phyloP scores from a whole-genome alignment of 2,329 filamentous ascomycete genomes.

The Talaromyces sp. region DNA sequence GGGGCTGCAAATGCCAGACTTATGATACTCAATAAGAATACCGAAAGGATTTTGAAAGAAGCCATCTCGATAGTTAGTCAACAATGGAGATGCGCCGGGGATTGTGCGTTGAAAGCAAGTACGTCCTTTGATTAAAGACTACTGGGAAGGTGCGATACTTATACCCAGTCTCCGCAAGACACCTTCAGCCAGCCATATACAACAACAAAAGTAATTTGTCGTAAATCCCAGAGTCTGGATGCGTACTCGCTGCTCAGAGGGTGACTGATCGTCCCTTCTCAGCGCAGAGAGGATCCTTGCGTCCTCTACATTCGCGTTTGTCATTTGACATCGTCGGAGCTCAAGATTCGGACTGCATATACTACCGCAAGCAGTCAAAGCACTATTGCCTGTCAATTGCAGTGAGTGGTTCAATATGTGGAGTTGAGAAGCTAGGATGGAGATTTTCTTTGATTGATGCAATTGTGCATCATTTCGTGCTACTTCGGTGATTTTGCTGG shows the following conservation, averaged over 20 bases:
- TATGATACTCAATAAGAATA: conserved; percentile 1
- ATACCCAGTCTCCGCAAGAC: background rate
- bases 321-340: background rate
- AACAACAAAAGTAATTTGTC: background rate
- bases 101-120: background rate
- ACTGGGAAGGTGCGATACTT: background rate
- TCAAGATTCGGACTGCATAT: background rate
- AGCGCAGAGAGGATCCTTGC: background rate
- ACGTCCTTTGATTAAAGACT: background rate
- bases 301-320: background rate
- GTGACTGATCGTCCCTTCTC: background rate
- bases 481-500: background rate
- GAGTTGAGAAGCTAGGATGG: background rate
- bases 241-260: background rate
- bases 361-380: background rate
- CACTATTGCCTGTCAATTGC: background rate
- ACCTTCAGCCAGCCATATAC: background rate
- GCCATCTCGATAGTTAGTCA: background rate
- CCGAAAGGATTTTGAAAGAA: background rate
- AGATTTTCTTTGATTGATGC: background rate
- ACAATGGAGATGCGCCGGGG: background rate
- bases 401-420: background rate
- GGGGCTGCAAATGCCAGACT: background rate
- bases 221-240: background rate
- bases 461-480: background rate